These are phyloP conservation scores for Stygiomarasmius scandens DNA, from an alignment of 1,284 basidiomycete species.

Conservation along the genomic window DNA sequence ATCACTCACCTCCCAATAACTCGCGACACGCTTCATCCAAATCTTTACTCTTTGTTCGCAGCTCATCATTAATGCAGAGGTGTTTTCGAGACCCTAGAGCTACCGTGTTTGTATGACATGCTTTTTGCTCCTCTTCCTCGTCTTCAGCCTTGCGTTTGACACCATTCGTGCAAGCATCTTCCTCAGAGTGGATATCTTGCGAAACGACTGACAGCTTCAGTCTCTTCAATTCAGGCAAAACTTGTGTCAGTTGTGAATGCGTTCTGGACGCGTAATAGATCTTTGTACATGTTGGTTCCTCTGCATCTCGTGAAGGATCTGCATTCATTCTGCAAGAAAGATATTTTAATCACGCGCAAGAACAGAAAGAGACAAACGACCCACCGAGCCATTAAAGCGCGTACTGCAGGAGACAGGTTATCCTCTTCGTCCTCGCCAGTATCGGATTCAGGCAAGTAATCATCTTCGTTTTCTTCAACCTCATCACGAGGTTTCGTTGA, in stretches of 20 bases:
- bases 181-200: neutral
- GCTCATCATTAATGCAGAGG: constrained; percentile 88
- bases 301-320: constrained; percentile 33
- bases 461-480: constrained; percentile 45
- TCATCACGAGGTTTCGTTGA: neutral
- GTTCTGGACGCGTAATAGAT: constrained; percentile 95
- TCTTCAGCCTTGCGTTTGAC: constrained; percentile 35
- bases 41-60: constrained; percentile 69
- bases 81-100: constrained; percentile 92
- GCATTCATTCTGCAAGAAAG: constrained; percentile 34
- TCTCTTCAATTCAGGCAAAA: constrained; percentile 84
- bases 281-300: constrained; percentile 71
- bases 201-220: constrained; percentile 44
- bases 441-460: constrained; percentile 62
- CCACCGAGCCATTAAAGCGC: constrained; percentile 80
- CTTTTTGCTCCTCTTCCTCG: constrained; percentile 26
- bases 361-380: constrained; percentile 23
- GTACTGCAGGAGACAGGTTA: constrained; percentile 78
- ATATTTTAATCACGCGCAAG: neutral
- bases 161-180: neutral
- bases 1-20: constrained; percentile 78
- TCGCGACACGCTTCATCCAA: constrained; percentile 93
- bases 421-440: constrained; percentile 43
- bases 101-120: constrained; percentile 50
- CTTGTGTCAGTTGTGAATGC: constrained; percentile 92